A percentile compares a stretch with the other conserved stretches of the same genome.
These are phyloP conservation scores for Chrysanthemum lavandulifolium DNA, from an alignment of 129 eudicot genomes.

Conservation along the genomic window DNA sequence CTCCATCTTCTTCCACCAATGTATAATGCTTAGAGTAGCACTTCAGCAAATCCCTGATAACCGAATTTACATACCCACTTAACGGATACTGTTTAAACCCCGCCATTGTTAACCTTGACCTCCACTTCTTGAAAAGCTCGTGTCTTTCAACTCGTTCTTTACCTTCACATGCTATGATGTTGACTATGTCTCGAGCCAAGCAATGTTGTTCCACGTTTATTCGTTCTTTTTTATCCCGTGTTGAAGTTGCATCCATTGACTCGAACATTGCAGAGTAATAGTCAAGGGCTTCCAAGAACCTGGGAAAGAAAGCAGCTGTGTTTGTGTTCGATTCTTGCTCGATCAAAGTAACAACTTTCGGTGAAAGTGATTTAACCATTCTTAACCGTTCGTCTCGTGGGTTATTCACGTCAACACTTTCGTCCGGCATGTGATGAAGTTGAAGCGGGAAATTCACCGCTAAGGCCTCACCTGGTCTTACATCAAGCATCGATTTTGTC, in stretches of 20 bases:
- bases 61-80: constrained; percentile 87
- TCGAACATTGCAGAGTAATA: constrained; percentile 85
- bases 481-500: constrained; percentile 65
- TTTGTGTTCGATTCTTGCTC: constrained; percentile 97
- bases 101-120: constrained; percentile 82
- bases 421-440: constrained; percentile 94
- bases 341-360: constrained; percentile 76
- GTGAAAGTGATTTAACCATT: constrained; percentile 75
- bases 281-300: constrained; percentile 73
- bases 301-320: constrained; percentile 72
- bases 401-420: constrained; percentile 86
- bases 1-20: constrained; percentile 82
- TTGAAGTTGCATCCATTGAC: constrained; percentile 68
- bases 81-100: constrained; percentile 76
- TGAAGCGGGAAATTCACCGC: constrained; percentile 90
- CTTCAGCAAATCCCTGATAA: constrained; percentile 61
- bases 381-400: constrained; percentile 82
- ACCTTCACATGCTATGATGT: constrained; percentile 89
- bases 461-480: constrained; percentile 73
- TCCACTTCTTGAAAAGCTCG: constrained; percentile 87
- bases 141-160: constrained; percentile 86
- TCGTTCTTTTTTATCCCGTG: constrained; percentile 68
- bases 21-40: constrained; percentile 82
- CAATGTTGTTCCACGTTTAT: constrained; percentile 90
- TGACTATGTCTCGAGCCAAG: constrained; percentile 85